phyloP scores from a whole-genome alignment of 78 protist species.

The Planoprotostelium fungivorum region DNA sequence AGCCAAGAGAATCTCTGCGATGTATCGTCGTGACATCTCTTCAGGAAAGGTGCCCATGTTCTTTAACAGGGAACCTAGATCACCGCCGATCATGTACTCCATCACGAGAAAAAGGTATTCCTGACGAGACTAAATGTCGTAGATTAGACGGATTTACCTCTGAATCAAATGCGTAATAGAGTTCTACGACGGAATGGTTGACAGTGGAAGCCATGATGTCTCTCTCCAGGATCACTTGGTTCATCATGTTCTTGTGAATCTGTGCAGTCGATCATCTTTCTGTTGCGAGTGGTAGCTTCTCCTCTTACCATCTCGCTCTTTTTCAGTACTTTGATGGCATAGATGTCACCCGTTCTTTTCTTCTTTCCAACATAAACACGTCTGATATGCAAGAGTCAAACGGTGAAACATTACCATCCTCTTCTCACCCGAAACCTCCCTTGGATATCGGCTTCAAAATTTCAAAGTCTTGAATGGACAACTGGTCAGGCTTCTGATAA shows the following conservation, averaged over 20 bases:
- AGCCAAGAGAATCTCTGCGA: conserved; percentile 64
- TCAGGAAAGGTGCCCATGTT: conserved; percentile 60
- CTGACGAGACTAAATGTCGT: not conserved
- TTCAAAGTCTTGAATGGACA: conserved; percentile 54
- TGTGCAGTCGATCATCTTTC: not conserved
- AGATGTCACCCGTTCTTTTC: conserved; percentile 64
- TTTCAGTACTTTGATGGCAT: conserved; percentile 82
- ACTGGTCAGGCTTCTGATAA: not conserved
- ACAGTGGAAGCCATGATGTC: conserved; percentile 43
- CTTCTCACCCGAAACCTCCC: conserved; percentile 51
- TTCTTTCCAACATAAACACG: conserved; percentile 72
- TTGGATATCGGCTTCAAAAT: conserved; percentile 53
- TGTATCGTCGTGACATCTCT: conserved; percentile 50
- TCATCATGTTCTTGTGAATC: conserved; percentile 43
- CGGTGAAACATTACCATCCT: not conserved
- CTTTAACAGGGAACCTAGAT: conserved; percentile 47
- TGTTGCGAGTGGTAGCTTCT: not conserved
- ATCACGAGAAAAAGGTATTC: conserved; percentile 67
- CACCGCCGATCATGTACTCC: conserved; percentile 81
- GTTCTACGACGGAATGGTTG: conserved; percentile 59
- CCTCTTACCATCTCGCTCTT: conserved; percentile 47
- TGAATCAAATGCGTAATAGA: conserved; percentile 65
- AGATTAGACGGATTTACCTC: not conserved
- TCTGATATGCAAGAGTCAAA: not conserved
- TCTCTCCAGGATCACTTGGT: conserved; percentile 60